Conservation (phyloP, 768 basidiomycete genomes). For the Auriscalpium vulgare region DNA sequence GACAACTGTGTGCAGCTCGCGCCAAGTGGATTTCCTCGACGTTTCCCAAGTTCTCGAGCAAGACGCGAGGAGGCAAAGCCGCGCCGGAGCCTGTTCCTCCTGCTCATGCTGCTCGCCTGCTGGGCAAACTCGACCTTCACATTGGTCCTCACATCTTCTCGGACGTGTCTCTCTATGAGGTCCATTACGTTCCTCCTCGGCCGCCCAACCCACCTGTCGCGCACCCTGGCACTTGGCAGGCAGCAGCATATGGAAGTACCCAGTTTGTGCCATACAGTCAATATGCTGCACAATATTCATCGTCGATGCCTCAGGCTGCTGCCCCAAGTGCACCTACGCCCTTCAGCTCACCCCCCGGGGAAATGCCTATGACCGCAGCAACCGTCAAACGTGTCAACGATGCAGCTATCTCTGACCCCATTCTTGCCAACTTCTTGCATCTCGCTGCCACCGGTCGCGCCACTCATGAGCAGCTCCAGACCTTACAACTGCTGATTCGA, state of each 20-base stretch:
- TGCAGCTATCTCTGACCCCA: constrained; percentile 60
- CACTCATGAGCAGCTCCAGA: constrained; percentile 55
- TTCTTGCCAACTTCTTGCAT: constrained; percentile 58
- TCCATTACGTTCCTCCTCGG: constrained; percentile 46
- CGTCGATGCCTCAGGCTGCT: neutral
- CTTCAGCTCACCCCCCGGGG: constrained; percentile 36
- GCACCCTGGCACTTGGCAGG: constrained; percentile 17
- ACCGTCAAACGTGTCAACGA: constrained; percentile 57
- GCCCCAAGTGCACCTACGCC: constrained; percentile 24
- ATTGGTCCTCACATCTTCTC: constrained; percentile 71
- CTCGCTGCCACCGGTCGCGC: constrained; percentile 56
- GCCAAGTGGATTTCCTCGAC: constrained; percentile 58
- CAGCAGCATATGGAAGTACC: neutral
- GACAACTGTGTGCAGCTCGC: constrained; percentile 40
- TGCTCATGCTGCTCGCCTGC: constrained; percentile 55
- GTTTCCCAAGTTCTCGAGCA: constrained; percentile 68
- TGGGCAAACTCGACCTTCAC: constrained; percentile 62
- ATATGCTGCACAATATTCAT: neutral
- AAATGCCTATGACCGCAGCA: constrained; percentile 44
- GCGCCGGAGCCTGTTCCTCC: constrained; percentile 41
- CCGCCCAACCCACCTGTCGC: constrained; percentile 17
- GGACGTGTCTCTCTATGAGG: constrained; percentile 65
- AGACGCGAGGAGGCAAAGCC: constrained; percentile 51
- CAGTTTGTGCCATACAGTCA: neutral
- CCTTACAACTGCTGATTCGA: constrained; percentile 66